Evolutionary conservation across 305 asterid genomes (phyloP), one percentile per base, ranked within the genome.

Genomic region (Petunia hybrid): DNA sequence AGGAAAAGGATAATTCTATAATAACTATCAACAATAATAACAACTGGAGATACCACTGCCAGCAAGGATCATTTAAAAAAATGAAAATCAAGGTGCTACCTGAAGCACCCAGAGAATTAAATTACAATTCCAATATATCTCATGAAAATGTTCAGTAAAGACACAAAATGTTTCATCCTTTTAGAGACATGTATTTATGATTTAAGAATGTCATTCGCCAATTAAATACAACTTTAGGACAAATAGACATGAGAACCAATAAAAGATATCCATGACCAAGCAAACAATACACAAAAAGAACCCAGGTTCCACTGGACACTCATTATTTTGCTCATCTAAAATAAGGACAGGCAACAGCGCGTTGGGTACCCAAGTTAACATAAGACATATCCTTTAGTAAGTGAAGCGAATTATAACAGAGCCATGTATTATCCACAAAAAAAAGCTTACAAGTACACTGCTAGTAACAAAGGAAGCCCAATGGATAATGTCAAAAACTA

Each of bases 401-500:
- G 48, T 55, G 65, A 55, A 71, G 35, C 41, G 57, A 7, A 73
- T 48, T 45, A 12, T 36, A 35, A 43, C 62, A 35, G 45, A 73
- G 35, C 8, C 31, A 3, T 73, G 35, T 3, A 35, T 35, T 38
- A 53, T 14, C 65, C 79, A 74, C 63, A 74, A 74, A 74, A 22
- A 53, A n/a, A 13, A 74, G 51, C 48, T 36, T 53, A 76, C 31
- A 68, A 51, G 70, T 81, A 81, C 70, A 78, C 62, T 56, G 59
- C 46, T 66, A 75, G 80, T 80, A 81, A 9, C 45, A 68, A 66
- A 45, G 35, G 38, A 77, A 38, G n/a, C 10, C 22, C 53, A 48
- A 48, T 8, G 59, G 35, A 48, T n/a, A 79, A 16, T 42, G 6
- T 39, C 74, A 82, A 79, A 62, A 86, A 68, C 64, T 86, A 97